phyloP scores from a whole-genome alignment of 352 stramenopile species.

The Phytophthora hibernalis region DNA sequence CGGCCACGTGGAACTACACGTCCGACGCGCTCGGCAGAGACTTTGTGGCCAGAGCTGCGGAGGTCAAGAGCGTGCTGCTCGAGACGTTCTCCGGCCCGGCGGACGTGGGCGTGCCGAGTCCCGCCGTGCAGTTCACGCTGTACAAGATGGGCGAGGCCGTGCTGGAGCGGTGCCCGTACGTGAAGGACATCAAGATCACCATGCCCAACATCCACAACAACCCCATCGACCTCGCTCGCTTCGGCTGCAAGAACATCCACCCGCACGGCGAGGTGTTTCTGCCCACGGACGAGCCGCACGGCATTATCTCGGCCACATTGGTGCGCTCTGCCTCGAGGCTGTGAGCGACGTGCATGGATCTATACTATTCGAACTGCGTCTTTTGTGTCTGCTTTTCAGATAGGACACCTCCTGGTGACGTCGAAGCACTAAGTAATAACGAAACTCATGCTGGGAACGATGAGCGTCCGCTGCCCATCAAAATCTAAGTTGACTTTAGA shows the following conservation, averaged over 20 bases:
- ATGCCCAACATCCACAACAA: conserved; percentile 93
- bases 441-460: no score
- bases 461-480: no score
- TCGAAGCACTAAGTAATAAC: background rate
- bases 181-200: conserved; percentile 80
- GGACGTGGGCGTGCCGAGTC: conserved; percentile 76
- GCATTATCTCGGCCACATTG: conserved; percentile 89
- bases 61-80: conserved; percentile 75
- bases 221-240: conserved; percentile 83
- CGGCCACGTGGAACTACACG: conserved; percentile 80
- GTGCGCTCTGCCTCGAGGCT: conserved; percentile 65
- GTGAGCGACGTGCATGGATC: no score
- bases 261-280: conserved; percentile 90
- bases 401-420: no score
- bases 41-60: conserved; percentile 51
- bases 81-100: conserved; percentile 82
- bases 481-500: no score
- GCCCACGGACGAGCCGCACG: conserved; percentile 86
- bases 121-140: conserved; percentile 85
- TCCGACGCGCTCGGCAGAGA: conserved; percentile 40
- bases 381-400: no score
- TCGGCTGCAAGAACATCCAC: conserved; percentile 88
- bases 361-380: no score
- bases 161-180: conserved; percentile 64
- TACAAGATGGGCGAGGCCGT: conserved; percentile 90